Conservation (phyloP, 2,329 filamentous ascomycete species). For the Tolypocladium sp. region DNA sequence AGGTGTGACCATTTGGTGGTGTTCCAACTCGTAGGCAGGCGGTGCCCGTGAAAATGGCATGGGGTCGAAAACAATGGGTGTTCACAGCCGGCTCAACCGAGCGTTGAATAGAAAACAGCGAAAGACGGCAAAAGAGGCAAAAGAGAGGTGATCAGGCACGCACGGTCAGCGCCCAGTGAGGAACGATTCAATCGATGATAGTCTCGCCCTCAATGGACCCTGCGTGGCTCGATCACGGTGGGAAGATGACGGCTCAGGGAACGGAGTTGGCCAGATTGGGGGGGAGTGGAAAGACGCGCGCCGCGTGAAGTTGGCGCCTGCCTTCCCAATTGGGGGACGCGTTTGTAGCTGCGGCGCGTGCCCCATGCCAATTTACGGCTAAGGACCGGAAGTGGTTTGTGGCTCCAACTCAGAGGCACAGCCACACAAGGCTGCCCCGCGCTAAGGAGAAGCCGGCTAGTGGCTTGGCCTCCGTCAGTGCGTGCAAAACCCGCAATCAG, state of each 20-base stretch:
- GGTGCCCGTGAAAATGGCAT: neutral
- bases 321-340: neutral
- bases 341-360: neutral
- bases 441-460: neutral
- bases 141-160: neutral
- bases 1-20: neutral
- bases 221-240: neutral
- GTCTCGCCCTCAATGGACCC: neutral
- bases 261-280: neutral
- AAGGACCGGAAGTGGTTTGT: neutral
- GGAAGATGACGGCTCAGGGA: neutral
- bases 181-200: slow-evolving; percentile 1
- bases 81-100: neutral
- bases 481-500: neutral
- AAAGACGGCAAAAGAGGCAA: neutral
- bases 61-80: neutral
- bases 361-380: neutral
- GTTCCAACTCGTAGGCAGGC: neutral
- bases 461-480: slow-evolving; percentile 2
- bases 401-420: neutral
- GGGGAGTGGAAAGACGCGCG: slow-evolving; percentile 12
- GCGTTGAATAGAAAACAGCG: neutral
- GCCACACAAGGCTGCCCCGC: neutral
- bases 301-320: slow-evolving; percentile 10
- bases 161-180: neutral